Evolutionary conservation across 2,329 filamentous ascomycete genomes (phyloP), one percentile per base, ranked within the genome.

Genomic region (Fusarium anguioides): DNA sequence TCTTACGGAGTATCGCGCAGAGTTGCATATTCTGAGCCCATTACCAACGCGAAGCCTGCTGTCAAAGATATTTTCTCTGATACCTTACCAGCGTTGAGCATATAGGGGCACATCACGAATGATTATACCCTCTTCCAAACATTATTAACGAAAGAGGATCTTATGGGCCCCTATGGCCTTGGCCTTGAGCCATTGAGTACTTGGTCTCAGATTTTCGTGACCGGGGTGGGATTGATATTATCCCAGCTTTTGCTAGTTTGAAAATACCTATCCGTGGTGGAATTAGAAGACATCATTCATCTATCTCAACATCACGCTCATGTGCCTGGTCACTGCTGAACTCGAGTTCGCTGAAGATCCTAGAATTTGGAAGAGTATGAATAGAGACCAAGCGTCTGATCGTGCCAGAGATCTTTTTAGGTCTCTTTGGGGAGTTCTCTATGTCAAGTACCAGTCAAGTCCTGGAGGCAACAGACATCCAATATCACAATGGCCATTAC

Each of bases 41-140:
- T 18, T 17, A 18, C 4, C 12, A 5, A 7, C 17, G 18, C 18
- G n/a, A 26, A 37, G 11, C 17, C 41, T 21, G 24, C n/a, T 18
- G 18, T 64, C 20, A 40, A 35, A 18, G 14, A 10, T 5, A n/a
- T 42, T 26, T 20, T 37, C 31, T 12, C 6, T 4, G 6, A 8
- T 6, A 21, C n/a, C n/a, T 17, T 68, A 24, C 41, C 31, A 9
- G 12, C 21, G 0, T 21, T 72, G 27, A 37, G 31, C 1, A 37
- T 71, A 15, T 72, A 67, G 69, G 67, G 67, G 11, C 53, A 54
- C 40, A 33, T 68, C 4, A 37, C 40, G 15, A 67, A 60, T n/a
- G 60, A 72, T 53, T 46, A 51, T 20, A 20, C 33, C 24, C 20
- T 50, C 46, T 26, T 31, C 17, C 21, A 35, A 11, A 33, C 11